These are phyloP conservation scores for Nigrospora osmanthi DNA, from an alignment of 2,329 filamentous ascomycete species.

Conservation along the genomic window DNA sequence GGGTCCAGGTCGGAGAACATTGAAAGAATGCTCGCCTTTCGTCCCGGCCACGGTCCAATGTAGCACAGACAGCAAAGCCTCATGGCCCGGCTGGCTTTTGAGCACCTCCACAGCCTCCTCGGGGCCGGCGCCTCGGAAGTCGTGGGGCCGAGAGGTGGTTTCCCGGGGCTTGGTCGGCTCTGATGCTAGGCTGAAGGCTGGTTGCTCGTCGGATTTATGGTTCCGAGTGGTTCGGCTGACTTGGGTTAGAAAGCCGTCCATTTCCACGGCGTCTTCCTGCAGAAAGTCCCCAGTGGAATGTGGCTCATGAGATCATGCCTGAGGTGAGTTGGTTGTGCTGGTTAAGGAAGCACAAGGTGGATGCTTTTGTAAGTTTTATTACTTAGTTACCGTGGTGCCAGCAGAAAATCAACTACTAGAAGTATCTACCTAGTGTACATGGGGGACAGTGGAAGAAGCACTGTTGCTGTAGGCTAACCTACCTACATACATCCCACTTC, in stretches of 20 bases:
- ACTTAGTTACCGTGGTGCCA: too few relatives aligned
- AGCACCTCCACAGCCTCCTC: conserved; percentile 53
- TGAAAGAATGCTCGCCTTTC: conserved; percentile 29
- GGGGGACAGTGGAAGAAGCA: too few relatives aligned
- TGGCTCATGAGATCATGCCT: too few relatives aligned
- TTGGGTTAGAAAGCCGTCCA: conserved; percentile 49
- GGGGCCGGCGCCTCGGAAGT: conserved; percentile 19
- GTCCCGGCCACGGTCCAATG: conserved; percentile 35
- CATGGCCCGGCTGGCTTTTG: conserved; percentile 54
- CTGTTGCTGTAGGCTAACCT: too few relatives aligned
- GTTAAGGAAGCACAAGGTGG: too few relatives aligned
- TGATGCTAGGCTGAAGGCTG: conserved; percentile 27
- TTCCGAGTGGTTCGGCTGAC: conserved; percentile 44
- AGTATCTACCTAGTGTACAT: too few relatives aligned
- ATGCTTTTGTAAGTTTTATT: too few relatives aligned
- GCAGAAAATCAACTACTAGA: too few relatives aligned
- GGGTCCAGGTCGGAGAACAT: conserved; percentile 56
- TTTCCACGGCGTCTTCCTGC: conserved; percentile 14
- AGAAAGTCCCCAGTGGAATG: too few relatives aligned
- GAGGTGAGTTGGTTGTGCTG: too few relatives aligned
- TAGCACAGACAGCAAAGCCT: conserved; percentile 44
- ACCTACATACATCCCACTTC: too few relatives aligned
- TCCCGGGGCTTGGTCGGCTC: conserved; percentile 11
- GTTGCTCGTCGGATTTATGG: conserved; percentile 21
- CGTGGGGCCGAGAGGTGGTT: not conserved